These are phyloP conservation scores for Cercospora sp. DNA, from an alignment of 2,329 filamentous ascomycete species.

Conservation along the genomic window DNA sequence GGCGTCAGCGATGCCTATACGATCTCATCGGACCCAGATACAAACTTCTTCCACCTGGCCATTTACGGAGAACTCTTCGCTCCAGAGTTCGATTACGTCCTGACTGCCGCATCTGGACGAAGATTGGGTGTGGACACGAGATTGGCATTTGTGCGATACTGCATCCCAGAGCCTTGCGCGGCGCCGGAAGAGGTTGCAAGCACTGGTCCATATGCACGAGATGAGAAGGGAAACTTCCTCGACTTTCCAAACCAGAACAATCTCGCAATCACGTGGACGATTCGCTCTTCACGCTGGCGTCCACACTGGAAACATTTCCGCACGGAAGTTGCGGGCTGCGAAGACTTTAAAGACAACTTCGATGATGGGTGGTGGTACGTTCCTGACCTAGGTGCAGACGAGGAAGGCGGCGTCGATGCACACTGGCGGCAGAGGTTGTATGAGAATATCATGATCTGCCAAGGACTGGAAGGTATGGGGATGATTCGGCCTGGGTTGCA, in stretches of 20 bases:
- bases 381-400: not conserved
- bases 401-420: not conserved
- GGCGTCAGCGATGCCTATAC: conserved; percentile 38
- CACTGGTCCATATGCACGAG: conserved; percentile 28
- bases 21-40: conserved; percentile 30
- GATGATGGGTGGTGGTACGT: conserved; percentile 19
- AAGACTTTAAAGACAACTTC: conserved; percentile 24
- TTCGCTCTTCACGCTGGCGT: conserved; percentile 34
- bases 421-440: conserved; percentile 34
- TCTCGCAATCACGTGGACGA: conserved; percentile 25
- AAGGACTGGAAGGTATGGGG: conserved; percentile 37
- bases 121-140: conserved; percentile 30
- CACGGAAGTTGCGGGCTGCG: conserved; percentile 13
- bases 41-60: conserved; percentile 37
- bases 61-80: conserved; percentile 41
- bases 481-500: conserved; percentile 28
- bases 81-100: conserved; percentile 29
- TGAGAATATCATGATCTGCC: conserved; percentile 33
- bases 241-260: conserved; percentile 14
- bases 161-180: conserved; percentile 34
- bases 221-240: not conserved
- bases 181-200: conserved; percentile 17
- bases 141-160: conserved; percentile 39
- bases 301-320: conserved; percentile 33
- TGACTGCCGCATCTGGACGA: conserved; percentile 16